Base-by-base conservation (phyloP, 2,329 filamentous ascomycete genomes). In the Ascosphaera acerosa region DNA sequence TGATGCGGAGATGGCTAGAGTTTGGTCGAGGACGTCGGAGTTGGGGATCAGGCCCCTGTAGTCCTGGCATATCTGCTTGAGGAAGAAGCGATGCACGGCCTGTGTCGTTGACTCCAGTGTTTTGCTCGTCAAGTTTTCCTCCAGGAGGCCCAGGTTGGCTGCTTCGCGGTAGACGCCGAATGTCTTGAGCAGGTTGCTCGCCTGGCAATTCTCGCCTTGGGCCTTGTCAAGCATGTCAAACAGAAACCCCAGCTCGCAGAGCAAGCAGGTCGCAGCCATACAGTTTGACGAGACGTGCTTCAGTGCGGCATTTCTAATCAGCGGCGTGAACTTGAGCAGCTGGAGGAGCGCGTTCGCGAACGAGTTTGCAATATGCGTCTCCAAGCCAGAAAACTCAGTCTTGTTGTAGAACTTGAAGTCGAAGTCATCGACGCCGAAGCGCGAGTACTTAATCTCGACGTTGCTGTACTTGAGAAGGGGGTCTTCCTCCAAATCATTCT, bases 181-280 rank as follows among this genome's bases (percentile, higher is more conserved):
- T 0, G 81, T 77, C 49, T 87, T 90, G 18, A 94, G 58, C 38
- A 97, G 65, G 45, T 97, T 97, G 0, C 84, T 91, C 10, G 87
- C 87, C 47, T 97, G 87, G 41, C 87, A 97, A 36, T 89, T 90
- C 34, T 82, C 75, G 0, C 82, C 84, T 38, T 76, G 75, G 2
- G 87, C 87, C 48, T 94, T 97, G 43, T 94, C 76, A 15, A 97
- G 63, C 87, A 97, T 97, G 46, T 97, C 89, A 42, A 91, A 89
- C 6, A 97, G 58, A 47, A 87, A 97, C 1, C 87, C 87, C 40
- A 97, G 61, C 51, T 97, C 87, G 51, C 87, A 97, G 2, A 97
- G 57, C 26, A 97, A 58, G 49, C 87, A 97, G 18, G 69, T 64
- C 33, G 90, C 81, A 40, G 68, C 70, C 2, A 81, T 59, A 46